Evolutionary conservation across 2,329 filamentous ascomycete species (phyloP), one percentile per base, ranked within the genome.

Genomic region (Stagonosporopsis vannaccii): DNA sequence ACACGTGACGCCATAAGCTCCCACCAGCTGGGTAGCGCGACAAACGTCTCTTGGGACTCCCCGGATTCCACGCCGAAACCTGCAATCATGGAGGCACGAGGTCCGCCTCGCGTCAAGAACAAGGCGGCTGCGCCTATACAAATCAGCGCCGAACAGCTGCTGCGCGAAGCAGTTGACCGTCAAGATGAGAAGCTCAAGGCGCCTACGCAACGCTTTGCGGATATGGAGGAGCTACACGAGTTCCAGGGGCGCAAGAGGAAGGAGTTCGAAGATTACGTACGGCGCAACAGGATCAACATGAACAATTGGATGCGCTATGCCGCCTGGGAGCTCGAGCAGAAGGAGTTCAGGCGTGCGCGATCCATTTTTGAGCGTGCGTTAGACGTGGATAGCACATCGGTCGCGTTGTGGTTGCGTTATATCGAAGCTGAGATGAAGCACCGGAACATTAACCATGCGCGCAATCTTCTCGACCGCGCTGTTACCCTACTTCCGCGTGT

Each of bases 221-320:
- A 99, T 70, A 86, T 99, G 68, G 95, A 99, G 81, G 95, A 99
- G 81, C 87, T 99, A 43, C 94, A 98, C 80, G 95, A 98, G 78
- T 97, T 91, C 78, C 95, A 99, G 78, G 94, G 93, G 51, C 87
- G 95, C 62, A 98, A 98, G 80, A 85, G 95, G 66, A 95, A 93
- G 77, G 95, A 97, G 72, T 99, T 97, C 68, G 95, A 99, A 79
- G 91, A 97, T 81, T 98, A 98, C 88, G 91, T 98, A 58, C 89
- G 92, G 62, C 90, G 95, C 62, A 98, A 98, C 74, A 82, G 94
- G 71, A 85, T 97, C 74, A 97, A 96, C 73, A 92, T 98, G 84
- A 96, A 96, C 82, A 98, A 98, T 78, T 99, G 95, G 95, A 92
- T 95, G 84, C 90, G 93, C 71, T 99, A 99, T 82, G 94, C 95